A percentile compares a stretch with the other conserved stretches of the same genome.
Evolutionary conservation across 805 yeast genomes (phyloP).

Genomic region (Kuraishia hungarica): DNA sequence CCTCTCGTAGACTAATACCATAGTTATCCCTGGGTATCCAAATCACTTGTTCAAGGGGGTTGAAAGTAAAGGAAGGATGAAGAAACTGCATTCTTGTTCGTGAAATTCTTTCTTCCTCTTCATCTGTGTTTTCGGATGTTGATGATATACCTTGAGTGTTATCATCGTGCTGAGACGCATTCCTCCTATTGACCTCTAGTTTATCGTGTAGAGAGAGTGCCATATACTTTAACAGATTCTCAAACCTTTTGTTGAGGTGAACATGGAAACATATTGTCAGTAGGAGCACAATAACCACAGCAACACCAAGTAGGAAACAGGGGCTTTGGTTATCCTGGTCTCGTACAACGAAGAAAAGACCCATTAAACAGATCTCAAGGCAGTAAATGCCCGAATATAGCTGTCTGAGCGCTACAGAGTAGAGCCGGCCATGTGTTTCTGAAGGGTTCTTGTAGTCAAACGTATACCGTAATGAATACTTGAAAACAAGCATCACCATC

Average conservation of each 20-base stretch:
- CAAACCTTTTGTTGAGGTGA: slow-evolving; percentile 35
- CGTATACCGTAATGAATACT: slow-evolving; percentile 56
- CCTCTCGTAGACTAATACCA: slow-evolving; percentile 21
- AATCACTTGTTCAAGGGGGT: slow-evolving; percentile 11
- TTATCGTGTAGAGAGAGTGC: slow-evolving; percentile 22
- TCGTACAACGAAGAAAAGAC: slow-evolving; percentile 58
- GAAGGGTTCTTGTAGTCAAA: slow-evolving; percentile 42
- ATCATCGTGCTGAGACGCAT: slow-evolving; percentile 4
- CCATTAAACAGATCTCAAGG: slow-evolving; percentile 69
- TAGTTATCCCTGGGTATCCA: slow-evolving; percentile 23
- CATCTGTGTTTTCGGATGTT: neutral
- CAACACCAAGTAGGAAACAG: slow-evolving; percentile 33
- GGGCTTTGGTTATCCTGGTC: slow-evolving; percentile 38
- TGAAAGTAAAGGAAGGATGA: slow-evolving; percentile 16
- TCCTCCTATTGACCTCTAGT: neutral
- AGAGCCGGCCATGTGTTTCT: slow-evolving; percentile 63
- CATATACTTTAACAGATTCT: slow-evolving; percentile 23
- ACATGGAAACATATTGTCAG: slow-evolving; percentile 52
- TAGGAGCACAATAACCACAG: slow-evolving; percentile 43
- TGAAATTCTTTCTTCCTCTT: neutral
- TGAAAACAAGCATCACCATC: slow-evolving; percentile 55
- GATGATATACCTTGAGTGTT: slow-evolving; percentile 1
- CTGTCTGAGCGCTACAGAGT: slow-evolving; percentile 69
- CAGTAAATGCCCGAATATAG: slow-evolving; percentile 77
- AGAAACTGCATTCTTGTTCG: slow-evolving; percentile 7